These are phyloP conservation scores for Piromyces finnis DNA, from an alignment of 192 early-diverging fungal genomes.

Conservation along the genomic window DNA sequence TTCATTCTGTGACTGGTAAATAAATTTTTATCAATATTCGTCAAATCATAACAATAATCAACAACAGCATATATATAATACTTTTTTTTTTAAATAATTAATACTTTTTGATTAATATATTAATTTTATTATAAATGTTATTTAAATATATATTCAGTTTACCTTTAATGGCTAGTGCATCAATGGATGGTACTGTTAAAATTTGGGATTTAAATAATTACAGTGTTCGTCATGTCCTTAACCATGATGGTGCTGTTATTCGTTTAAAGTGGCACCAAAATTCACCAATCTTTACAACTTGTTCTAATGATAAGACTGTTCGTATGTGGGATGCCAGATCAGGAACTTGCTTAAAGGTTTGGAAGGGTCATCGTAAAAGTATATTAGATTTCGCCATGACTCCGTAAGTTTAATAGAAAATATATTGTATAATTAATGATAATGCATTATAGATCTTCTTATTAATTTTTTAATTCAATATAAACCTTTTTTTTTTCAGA, in stretches of 20 bases:
- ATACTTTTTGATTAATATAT: too few species aligned
- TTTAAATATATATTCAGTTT: too few species aligned
- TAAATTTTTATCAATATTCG: neutral
- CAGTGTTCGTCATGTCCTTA: slow-evolving; percentile 59
- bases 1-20: slow-evolving; percentile 47
- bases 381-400: slow-evolving; percentile 69
- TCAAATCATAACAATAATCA: neutral
- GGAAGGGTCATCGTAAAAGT: slow-evolving; percentile 69
- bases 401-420: slow-evolving; percentile 5
- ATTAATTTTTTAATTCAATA: neutral
- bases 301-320: slow-evolving; percentile 65
- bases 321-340: slow-evolving; percentile 83
- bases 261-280: slow-evolving; percentile 51
- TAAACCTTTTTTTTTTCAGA: neutral
- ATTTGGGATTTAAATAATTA: slow-evolving; percentile 83
- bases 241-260: slow-evolving; percentile 75
- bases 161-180: slow-evolving; percentile 65
- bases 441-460: too few species aligned
- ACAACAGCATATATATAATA: too few species aligned
- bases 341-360: slow-evolving; percentile 52
- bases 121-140: too few species aligned
- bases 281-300: slow-evolving; percentile 49
- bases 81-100: neutral
- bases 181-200: slow-evolving; percentile 70
- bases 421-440: too few species aligned